Evolutionary conservation across 305 asterid genomes (phyloP).

Genomic region (Rubia balearica): DNA sequence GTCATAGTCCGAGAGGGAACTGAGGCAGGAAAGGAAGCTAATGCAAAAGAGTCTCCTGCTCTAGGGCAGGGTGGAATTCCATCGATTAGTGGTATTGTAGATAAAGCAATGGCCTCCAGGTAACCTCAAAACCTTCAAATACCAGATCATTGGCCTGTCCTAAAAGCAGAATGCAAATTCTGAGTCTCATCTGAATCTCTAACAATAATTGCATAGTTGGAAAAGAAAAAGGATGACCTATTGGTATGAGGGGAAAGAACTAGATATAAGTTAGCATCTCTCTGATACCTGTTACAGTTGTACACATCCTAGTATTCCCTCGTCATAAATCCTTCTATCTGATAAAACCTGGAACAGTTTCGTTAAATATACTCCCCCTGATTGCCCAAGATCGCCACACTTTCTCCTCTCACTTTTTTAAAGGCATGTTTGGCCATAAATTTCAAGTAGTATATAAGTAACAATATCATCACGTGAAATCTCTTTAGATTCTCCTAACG

Average conservation of each 20-base stretch:
- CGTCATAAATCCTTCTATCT: background rate
- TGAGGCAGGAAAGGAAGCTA: conserved; percentile 39
- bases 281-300: too few relatives aligned
- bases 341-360: background rate
- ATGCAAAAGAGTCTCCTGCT: conserved; percentile 39
- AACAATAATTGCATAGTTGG: too few relatives aligned
- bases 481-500: conserved; percentile 26
- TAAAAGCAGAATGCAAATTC: background rate
- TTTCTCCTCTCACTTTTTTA: background rate
- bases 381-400: too few relatives aligned
- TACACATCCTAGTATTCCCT: too few relatives aligned
- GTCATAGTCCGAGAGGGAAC: conserved; percentile 57
- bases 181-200: too few relatives aligned
- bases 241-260: too few relatives aligned
- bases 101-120: conserved; percentile 44
- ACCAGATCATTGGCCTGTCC: background rate
- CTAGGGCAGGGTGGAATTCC: conserved; percentile 36
- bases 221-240: too few relatives aligned
- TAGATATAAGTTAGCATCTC: too few relatives aligned
- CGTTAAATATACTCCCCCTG: too few relatives aligned
- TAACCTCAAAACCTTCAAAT: conserved; percentile 23
- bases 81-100: conserved; percentile 36
- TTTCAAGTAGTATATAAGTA: too few relatives aligned
- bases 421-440: background rate
- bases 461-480: too few relatives aligned